phyloP scores from a whole-genome alignment of 2,329 filamentous ascomycete species.

The Colletotrichum australisinense region DNA sequence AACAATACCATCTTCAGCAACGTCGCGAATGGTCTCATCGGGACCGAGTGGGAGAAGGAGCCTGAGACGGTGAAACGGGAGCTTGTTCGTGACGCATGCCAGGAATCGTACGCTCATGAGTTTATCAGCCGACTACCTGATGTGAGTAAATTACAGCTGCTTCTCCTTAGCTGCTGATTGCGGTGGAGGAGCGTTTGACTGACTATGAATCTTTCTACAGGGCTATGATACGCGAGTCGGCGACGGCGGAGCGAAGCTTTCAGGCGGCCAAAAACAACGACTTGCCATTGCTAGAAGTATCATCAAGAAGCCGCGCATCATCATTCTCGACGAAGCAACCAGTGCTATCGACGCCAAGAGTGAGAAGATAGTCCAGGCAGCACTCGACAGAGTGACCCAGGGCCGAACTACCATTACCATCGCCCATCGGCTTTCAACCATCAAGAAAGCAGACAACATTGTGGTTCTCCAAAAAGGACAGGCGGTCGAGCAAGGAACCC shows the following conservation, averaged over 20 bases:
- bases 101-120: slow-evolving; percentile 63
- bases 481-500: slow-evolving; percentile 53
- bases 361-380: slow-evolving; percentile 54
- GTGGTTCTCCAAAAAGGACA: slow-evolving; percentile 57
- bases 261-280: slow-evolving; percentile 71
- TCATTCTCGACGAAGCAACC: slow-evolving; percentile 74
- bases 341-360: slow-evolving; percentile 55
- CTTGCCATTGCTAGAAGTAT: slow-evolving; percentile 73
- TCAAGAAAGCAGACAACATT: slow-evolving; percentile 47
- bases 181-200: not conserved
- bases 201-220: not conserved
- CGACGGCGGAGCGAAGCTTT: slow-evolving; percentile 69
- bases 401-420: slow-evolving; percentile 40
- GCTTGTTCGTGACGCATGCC: slow-evolving; percentile 60
- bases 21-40: slow-evolving; percentile 56
- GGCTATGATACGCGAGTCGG: slow-evolving; percentile 69
- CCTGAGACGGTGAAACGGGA: slow-evolving; percentile 51
- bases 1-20: slow-evolving; percentile 63
- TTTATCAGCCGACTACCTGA: slow-evolving; percentile 63
- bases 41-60: slow-evolving; percentile 49
- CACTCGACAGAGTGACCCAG: slow-evolving; percentile 35
- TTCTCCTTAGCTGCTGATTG: too few relatives aligned
- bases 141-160: slow-evolving; percentile 26
- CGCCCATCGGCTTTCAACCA: slow-evolving; percentile 41
- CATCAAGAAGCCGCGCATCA: slow-evolving; percentile 68